Base-by-base conservation (phyloP, 495 filamentous ascomycete species). In the Poronia punctata region DNA sequence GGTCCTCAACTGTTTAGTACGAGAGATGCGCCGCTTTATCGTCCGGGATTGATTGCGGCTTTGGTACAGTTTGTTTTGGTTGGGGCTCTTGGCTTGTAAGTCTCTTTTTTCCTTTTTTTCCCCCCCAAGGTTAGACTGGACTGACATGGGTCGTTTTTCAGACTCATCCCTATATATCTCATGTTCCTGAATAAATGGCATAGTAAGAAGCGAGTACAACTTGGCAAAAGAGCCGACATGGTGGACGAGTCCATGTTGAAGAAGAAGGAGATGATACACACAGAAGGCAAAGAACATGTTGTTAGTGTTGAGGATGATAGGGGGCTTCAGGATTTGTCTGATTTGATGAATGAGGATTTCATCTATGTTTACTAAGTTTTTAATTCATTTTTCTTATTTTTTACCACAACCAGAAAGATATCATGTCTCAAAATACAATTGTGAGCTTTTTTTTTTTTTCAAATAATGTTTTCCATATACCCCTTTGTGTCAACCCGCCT, bases 1-100 rank as follows among this genome's bases (percentile, higher is more conserved):
- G 74, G 75, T 0, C 78, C 79, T 1, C 72, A 76, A 40, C 61
- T 83, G 1, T 83, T 74, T 38, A 74, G 70, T n/a, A 74, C 71
- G 3, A 66, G 66, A 7, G 72, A 83, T 28, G 74, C 74, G 1
- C 78, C 79, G 1, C 56, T 71, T 4, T 82, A 83, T 42, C 63
- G 61, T 15, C 58, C 71, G 9, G 79, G 78, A 5, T 66, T 83
- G 7, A 62, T 69, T 19, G 67, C 76, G 3, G 75, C 75, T 23
- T 31, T 70, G 20, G 45, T 64, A 43, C 62, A 69, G 57, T 66
- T 65, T 27, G 51, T 59, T 10, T 39, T 58, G 6, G 61, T 64
- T 14, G 58, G 60, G 1, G 45, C 48, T 2, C 43, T 68, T 18
- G 58, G 61, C 16, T 36, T 56, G 62, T 67, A 58, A 43, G 68